These are phyloP conservation scores for Melanogaster broomeanus DNA, from an alignment of 768 basidiomycete species.

Conservation along the genomic window DNA sequence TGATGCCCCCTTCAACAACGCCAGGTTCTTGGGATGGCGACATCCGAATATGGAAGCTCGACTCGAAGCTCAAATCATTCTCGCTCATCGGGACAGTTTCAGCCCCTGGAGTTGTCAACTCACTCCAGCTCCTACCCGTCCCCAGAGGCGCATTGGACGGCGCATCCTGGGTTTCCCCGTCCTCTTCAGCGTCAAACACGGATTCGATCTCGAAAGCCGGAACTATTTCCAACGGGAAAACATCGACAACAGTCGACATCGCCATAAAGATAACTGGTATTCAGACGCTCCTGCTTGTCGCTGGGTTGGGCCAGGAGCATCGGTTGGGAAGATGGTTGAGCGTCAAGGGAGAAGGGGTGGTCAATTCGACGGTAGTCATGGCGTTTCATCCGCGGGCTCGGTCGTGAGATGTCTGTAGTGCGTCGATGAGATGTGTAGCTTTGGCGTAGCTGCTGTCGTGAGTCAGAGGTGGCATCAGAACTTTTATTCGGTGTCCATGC, in stretches of 20 bases:
- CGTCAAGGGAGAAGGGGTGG: constrained; percentile 66
- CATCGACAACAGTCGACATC: constrained; percentile 15
- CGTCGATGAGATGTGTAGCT: too few relatives aligned
- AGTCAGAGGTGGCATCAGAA: too few relatives aligned
- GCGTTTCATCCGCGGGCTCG: constrained; percentile 43
- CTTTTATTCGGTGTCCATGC: too few relatives aligned
- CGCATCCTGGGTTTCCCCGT: constrained; percentile 41
- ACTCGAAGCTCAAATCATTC: constrained; percentile 78
- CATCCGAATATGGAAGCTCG: constrained; percentile 90
- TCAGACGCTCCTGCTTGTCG: constrained; percentile 62
- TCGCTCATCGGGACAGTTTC: constrained; percentile 61
- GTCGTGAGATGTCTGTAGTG: too few relatives aligned
- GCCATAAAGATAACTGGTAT: constrained; percentile 36
- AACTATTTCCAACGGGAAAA: constrained; percentile 1
- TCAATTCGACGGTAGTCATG: constrained; percentile 73
- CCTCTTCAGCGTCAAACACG: neutral
- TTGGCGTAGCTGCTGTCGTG: too few relatives aligned
- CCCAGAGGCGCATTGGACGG: constrained; percentile 42
- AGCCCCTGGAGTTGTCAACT: constrained; percentile 84
- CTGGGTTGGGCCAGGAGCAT: constrained; percentile 85
- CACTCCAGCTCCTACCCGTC: constrained; percentile 74
- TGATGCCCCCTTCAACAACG: neutral
- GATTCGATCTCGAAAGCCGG: neutral
- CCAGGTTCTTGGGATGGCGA: constrained; percentile 92
- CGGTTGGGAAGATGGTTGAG: constrained; percentile 88